These are phyloP conservation scores for Dioscorea zingiberensis DNA, from an alignment of 106 monocot species.

Conservation along the genomic window DNA sequence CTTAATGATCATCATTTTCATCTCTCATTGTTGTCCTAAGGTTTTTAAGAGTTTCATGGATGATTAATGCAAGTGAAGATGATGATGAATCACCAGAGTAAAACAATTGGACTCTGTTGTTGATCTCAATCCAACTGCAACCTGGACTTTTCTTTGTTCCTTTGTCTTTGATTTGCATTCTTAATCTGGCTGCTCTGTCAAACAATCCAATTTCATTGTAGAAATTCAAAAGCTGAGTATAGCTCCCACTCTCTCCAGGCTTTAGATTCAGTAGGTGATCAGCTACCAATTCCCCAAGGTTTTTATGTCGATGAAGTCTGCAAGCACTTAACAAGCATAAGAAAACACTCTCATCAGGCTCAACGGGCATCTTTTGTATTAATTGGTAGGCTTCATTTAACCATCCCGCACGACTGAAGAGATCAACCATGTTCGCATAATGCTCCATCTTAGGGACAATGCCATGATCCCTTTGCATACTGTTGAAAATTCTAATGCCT, in stretches of 20 bases:
- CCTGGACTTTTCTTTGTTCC: slow-evolving; percentile 45
- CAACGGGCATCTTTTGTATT: slow-evolving; percentile 14
- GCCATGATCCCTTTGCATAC: slow-evolving; percentile 18
- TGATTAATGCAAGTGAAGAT: slow-evolving; percentile 10
- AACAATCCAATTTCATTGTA: slow-evolving; percentile 31
- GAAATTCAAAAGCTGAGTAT: slow-evolving; percentile 36
- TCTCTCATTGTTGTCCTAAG: slow-evolving; percentile 30
- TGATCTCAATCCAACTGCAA: slow-evolving; percentile 57
- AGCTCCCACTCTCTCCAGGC: slow-evolving; percentile 23
- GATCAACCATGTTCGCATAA: slow-evolving; percentile 32
- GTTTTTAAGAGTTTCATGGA: slow-evolving; percentile 16
- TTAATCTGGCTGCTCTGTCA: slow-evolving; percentile 30
- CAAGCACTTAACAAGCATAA: slow-evolving; percentile 35
- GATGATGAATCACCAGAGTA: slow-evolving; percentile 35
- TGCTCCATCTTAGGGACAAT: slow-evolving; percentile 46
- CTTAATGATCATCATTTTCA: neutral
- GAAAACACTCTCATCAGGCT: slow-evolving; percentile 28
- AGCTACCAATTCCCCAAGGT: slow-evolving; percentile 30
- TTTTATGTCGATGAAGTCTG: slow-evolving; percentile 11
- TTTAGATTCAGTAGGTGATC: slow-evolving; percentile 17
- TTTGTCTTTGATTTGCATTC: slow-evolving; percentile 25
- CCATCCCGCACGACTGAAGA: slow-evolving; percentile 34
- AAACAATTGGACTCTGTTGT: slow-evolving; percentile 30
- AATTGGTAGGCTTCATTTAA: slow-evolving; percentile 39
- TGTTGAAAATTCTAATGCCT: slow-evolving; percentile 25